phyloP scores from a whole-genome alignment of 768 basidiomycete species.

The Lactifluus piperatus region DNA sequence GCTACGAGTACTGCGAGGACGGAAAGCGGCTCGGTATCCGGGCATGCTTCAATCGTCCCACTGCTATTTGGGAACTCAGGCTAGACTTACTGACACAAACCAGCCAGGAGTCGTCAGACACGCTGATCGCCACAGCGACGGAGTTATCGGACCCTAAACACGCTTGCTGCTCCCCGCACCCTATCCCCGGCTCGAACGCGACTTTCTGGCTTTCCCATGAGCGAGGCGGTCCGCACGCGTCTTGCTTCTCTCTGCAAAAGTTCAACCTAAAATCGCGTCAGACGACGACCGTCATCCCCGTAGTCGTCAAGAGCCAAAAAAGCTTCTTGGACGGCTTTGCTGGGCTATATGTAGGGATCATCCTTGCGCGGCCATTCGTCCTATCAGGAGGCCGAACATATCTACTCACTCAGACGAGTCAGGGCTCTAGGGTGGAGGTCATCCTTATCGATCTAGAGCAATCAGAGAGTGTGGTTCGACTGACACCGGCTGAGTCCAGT shows the following conservation, averaged over 20 bases:
- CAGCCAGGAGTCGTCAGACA: not conserved
- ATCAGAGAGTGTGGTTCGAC: slow-evolving; percentile 2
- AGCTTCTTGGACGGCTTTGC: slow-evolving; percentile 24
- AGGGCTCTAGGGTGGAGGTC: slow-evolving; percentile 21
- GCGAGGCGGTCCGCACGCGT: slow-evolving; percentile 26
- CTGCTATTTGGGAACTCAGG: slow-evolving; percentile 24
- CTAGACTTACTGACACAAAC: slow-evolving; percentile 1
- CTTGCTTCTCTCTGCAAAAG: slow-evolving; percentile 24
- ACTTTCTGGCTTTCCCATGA: slow-evolving; percentile 27
- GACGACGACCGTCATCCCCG: slow-evolving; percentile 18
- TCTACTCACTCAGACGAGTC: slow-evolving; percentile 21
- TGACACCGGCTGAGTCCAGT: slow-evolving; percentile 14
- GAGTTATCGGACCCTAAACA: slow-evolving; percentile 13
- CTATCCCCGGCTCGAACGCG: not conserved
- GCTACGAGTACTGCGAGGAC: slow-evolving; percentile 23
- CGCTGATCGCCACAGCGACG: not conserved
- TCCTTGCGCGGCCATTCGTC: slow-evolving; percentile 25
- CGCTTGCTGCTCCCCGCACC: slow-evolving; percentile 21
- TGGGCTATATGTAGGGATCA: slow-evolving; percentile 26
- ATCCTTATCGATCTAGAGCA: slow-evolving; percentile 21
- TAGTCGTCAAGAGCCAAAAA: slow-evolving; percentile 12
- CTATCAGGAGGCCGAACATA: not conserved
- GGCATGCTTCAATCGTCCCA: slow-evolving; percentile 27
- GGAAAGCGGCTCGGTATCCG: slow-evolving; percentile 26
- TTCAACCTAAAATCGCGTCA: slow-evolving; percentile 10